Base-by-base conservation (phyloP, 495 filamentous ascomycete genomes). In the Platismatia glauca region DNA sequence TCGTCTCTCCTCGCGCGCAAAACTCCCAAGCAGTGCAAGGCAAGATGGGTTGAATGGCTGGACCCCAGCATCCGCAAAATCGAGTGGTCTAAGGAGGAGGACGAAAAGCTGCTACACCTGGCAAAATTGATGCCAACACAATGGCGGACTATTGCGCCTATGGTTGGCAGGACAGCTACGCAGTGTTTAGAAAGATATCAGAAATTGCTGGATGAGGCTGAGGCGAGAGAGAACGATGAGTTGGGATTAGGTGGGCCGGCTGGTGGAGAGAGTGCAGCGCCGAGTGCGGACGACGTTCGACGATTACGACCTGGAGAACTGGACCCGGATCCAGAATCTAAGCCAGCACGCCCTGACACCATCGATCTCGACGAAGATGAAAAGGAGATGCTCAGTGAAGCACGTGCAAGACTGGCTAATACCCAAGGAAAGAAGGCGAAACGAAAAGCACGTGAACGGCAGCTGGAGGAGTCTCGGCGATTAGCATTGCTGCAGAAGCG, bases 351-450 rank as follows among this genome's bases (percentile, higher is more conserved):
- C 35, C 95, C 94, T 48, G 94, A 98, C 71, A 96, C 95, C 4
- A 93, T 97, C 71, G 94, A 98, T 75, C 81, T 98, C 60, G 94
- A 98, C 70, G 94, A 98, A 76, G 94, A 97, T 70, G 95, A 98
- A 73, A 97, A 97, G 77, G 95, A 97, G 72, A 97, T 97, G 94
- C 77, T 98, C 68, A 96, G 91, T 73, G 94, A 98, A 75, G 94
- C 94, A 59, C 89, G 94, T 69, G 94, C 94, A 61, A 88, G 94
- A 75, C 78, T 98, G 61, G 94, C 95, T 43, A 98, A 98, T 68
- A 97, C 93, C 39, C 92, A 97, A 73, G 94, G 94, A 72, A 97
- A 98, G 77, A 98, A 98, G 79, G 95, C 94, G 8, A 98, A 98
- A 80, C 83, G 94, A 60, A 98, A 98, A 79, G 95, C 94, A 55